Conservation (phyloP, 2,329 filamentous ascomycete genomes). For the Westerdykella sp. region DNA sequence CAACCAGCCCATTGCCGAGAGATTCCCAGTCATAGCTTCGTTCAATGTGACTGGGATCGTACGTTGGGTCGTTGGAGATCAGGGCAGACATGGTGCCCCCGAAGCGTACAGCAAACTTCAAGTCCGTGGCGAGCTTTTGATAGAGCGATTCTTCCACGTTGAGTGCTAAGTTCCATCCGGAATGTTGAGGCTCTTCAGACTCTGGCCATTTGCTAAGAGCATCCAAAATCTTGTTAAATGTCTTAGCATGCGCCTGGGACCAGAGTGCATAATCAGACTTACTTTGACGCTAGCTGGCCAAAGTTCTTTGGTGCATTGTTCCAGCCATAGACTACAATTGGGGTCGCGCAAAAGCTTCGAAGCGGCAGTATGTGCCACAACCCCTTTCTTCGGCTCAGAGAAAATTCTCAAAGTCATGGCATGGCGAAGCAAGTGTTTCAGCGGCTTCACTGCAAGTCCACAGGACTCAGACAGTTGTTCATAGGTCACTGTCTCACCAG, state of each 20-base stretch:
- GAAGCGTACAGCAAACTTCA: too few species aligned
- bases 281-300: background rate
- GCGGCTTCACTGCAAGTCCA: slow-evolving; percentile 6
- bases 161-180: background rate
- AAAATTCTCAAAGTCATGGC: slow-evolving; percentile 38
- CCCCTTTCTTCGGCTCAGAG: slow-evolving; percentile 33
- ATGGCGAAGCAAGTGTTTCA: slow-evolving; percentile 37
- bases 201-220: background rate
- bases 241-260: too few species aligned
- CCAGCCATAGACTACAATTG: background rate
- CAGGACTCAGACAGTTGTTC: slow-evolving; percentile 2
- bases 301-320: background rate
- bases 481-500: slow-evolving; percentile 1
- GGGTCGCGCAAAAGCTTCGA: slow-evolving; percentile 7
- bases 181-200: slow-evolving; percentile 1
- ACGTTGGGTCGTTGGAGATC: background rate
- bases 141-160: too few species aligned
- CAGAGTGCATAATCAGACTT: too few species aligned
- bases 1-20: background rate
- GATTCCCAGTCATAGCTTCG: background rate
- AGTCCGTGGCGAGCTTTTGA: too few species aligned
- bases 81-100: too few species aligned
- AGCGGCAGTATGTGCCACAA: slow-evolving; percentile 37
- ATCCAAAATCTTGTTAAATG: background rate
- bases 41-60: background rate